phyloP scores from a whole-genome alignment of 2,329 filamentous ascomycete species.

The Talaromyces sp. region DNA sequence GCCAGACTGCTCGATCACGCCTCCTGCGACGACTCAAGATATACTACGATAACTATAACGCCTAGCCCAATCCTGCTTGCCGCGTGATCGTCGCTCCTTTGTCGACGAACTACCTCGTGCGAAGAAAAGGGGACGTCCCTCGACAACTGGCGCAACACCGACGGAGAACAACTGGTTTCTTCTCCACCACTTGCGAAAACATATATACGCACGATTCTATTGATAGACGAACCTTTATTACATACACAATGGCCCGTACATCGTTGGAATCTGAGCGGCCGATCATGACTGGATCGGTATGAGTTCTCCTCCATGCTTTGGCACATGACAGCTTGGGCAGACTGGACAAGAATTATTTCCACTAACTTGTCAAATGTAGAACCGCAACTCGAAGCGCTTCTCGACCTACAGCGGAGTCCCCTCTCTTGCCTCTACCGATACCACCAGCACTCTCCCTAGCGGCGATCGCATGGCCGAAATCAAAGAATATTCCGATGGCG shows the following conservation, averaged over 20 bases:
- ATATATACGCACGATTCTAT: background rate
- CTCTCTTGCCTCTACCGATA: conserved; percentile 47
- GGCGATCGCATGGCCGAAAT: conserved; percentile 59
- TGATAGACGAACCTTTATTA: conserved; percentile 1
- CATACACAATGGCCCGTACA: conserved; percentile 34
- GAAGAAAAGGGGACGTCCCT: conserved; percentile 5
- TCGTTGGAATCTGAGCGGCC: conserved; percentile 55
- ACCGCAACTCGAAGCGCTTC: conserved; percentile 52
- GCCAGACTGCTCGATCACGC: background rate
- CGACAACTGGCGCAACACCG: background rate
- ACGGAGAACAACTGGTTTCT: conserved; percentile 1
- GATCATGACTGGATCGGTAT: conserved; percentile 54
- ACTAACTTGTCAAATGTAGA: conserved; percentile 29
- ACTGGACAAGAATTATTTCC: background rate
- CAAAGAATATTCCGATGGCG: conserved; percentile 71
- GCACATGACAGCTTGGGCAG: background rate
- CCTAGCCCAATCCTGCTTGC: background rate
- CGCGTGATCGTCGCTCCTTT: conserved; percentile 4
- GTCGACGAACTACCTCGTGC: conserved; percentile 6
- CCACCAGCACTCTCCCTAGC: conserved; percentile 37
- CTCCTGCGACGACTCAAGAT: background rate
- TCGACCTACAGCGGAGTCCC: conserved; percentile 51
- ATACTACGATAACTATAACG: background rate
- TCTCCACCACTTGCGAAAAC: background rate
- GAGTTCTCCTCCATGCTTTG: conserved; percentile 13